Evolutionary conservation across 2,329 filamentous ascomycete genomes (phyloP), one percentile per base, ranked within the genome.

Genomic region (Fusarium newnesense): DNA sequence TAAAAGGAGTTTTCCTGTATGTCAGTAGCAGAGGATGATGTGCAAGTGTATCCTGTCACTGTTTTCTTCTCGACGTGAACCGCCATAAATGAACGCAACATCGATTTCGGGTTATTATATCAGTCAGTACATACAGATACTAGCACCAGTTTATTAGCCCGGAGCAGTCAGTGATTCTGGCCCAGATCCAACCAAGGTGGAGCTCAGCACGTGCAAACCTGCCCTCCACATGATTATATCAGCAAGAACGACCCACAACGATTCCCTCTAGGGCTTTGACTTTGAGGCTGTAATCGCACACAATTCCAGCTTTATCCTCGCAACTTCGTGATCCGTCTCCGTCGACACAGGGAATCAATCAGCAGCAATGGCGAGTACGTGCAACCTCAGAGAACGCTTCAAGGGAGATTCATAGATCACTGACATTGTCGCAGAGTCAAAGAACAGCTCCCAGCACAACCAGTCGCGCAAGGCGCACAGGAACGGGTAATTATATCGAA

Each of bases 391-490:
- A 42, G 30, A n/a, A 54, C 37, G 30, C 21, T 42, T 24, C 49
- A 30, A 28, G 47, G 21, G 40, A 43, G 11, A 60, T 34, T 7
- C 15, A 30, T 54, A 64, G 43, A 43, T 66, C 43, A 67, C 77
- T 78, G 70, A 78, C 70, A 49, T 54, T 72, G 57, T 43, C 67
- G 36, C 85, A 98, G 95, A 98, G 91, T 98, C 96, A 83, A 98
- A 98, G 95, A 98, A 98, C 93, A 97, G 94, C 89, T 98, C 96
- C 83, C 96, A 98, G 91, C 95, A 98, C 90, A 98, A 98, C 89
- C 93, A 96, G 92, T 91, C 91, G 86, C 93, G 93, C 90, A 99
- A 99, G 94, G 95, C 95, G 88, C 96, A 99, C 93, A 92, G 93
- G 85, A 99, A 99, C 91, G 96, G 96, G 96, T 98, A 93, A 82